phyloP scores from a whole-genome alignment of 2,329 filamentous ascomycete species.

The Neospermospora avenae region DNA sequence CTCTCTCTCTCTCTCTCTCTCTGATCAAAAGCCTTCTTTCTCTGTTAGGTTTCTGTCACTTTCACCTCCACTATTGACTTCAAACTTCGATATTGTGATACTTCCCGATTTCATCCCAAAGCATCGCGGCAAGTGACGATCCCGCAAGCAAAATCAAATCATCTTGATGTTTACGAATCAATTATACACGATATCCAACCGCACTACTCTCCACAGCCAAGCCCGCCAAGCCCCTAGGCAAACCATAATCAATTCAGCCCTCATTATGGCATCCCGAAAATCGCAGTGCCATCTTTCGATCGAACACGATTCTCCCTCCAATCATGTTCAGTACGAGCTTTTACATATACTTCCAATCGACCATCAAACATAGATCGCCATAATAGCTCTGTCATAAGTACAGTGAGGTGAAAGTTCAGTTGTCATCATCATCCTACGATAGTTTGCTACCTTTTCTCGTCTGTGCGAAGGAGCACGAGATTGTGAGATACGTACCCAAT shows the following conservation, averaged over 20 bases:
- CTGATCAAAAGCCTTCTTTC: too few species aligned
- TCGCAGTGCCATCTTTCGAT: too few species aligned
- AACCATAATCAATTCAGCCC: not conserved
- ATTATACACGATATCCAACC: not conserved
- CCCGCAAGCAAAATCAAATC: too few species aligned
- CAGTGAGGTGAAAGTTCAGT: not conserved
- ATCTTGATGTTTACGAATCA: not conserved
- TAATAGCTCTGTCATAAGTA: constrained; percentile 4
- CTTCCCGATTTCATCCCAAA: too few species aligned
- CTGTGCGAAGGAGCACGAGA: constrained; percentile 2
- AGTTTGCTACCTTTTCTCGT: not conserved
- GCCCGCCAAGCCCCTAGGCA: not conserved
- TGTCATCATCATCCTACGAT: not conserved
- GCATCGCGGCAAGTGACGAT: too few species aligned
- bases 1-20: too few species aligned
- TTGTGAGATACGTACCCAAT: not conserved
- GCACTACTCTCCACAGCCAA: not conserved
- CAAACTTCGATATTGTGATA: too few species aligned
- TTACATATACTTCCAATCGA: not conserved
- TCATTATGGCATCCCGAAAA: not conserved
- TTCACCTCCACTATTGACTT: too few species aligned
- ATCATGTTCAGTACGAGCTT: not conserved
- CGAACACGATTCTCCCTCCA: too few species aligned
- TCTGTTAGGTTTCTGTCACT: too few species aligned
- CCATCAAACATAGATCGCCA: not conserved